phyloP scores from a whole-genome alignment of 2,329 filamentous ascomycete species.

The Fusarium domesticum region DNA sequence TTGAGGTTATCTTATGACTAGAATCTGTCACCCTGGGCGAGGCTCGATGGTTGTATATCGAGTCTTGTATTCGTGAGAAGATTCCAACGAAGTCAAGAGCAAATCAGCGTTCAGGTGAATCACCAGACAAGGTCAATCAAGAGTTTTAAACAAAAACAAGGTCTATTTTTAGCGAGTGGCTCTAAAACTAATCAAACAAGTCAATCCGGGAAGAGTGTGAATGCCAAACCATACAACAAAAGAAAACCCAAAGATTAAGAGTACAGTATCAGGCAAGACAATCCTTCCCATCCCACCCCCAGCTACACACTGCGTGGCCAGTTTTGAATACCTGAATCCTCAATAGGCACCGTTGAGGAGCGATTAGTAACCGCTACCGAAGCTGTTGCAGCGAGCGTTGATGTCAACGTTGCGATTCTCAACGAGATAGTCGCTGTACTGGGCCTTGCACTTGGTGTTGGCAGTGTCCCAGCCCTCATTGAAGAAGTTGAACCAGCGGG shows the following conservation, averaged over 20 bases:
- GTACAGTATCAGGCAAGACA: constrained; percentile 1
- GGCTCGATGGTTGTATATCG: no score
- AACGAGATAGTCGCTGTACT: constrained; percentile 48
- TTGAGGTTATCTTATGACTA: no score
- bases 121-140: neutral
- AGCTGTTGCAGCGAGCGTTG: constrained; percentile 40
- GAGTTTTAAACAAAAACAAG: neutral
- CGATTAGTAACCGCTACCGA: constrained; percentile 27
- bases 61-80: no score
- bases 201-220: constrained; percentile 16
- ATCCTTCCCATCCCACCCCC: neutral
- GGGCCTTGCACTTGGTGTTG: constrained; percentile 45
- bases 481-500: constrained; percentile 28
- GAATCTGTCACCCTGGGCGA: no score
- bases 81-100: no score
- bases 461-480: constrained; percentile 34
- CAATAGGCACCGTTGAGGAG: neutral
- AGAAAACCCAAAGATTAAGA: constrained; percentile 1
- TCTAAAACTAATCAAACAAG: constrained; percentile 3
- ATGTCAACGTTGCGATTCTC: constrained; percentile 41
- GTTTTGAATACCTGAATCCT: constrained; percentile 1
- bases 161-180: neutral
- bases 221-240: constrained; percentile 5
- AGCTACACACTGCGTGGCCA: constrained; percentile 9
- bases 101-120: no score